Evolutionary conservation across 805 yeast species (phyloP), one percentile per base, ranked within the genome.

Genomic region (Torulaspora maleeae): DNA sequence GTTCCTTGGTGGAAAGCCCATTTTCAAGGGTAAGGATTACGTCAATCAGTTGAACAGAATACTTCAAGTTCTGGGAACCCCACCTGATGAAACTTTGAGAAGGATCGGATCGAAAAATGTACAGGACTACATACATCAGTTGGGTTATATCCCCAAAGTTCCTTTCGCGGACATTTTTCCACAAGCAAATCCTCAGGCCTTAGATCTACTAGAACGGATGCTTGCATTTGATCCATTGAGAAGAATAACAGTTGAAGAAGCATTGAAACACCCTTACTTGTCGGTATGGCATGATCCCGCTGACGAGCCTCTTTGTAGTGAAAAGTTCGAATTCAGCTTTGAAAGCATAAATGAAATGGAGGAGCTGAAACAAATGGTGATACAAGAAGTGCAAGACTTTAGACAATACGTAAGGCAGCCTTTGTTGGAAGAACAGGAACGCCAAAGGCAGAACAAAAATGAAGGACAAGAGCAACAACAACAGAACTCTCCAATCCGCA

Each of bases 21-120:
- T 93, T 17, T 93, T 93, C 70, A 84, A 91, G 54, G 99, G 99
- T 4, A 86, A 85, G 63, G 98, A 93, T 69, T 93, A 91, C 62
- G 96, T 91, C 25, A 95, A 93, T 64, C 99, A 93, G 66, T 73
- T 93, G 61, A 86, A 86, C 60, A 89, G 88, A 69, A 91, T 91
- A 42, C 70, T 93, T 45, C 78, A 83, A 59, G 81, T 87, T 22
- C 72, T 93, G 49, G 99, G 99, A n/a, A 87, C 97, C 2, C 98
- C 98, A 10, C 78, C 82, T 43, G 82, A 80, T 56, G 83, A 78
- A 51, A 82, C 87, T 1, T 60, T 82, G 42, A 73, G 72, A 36
- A 73, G 82, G 56, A 83, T 85, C 43, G 95, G 95, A 22, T 86
- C 95, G 1, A 77, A 81, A 47, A 77, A 96, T 55, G 97, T 97